These are phyloP conservation scores for Oropetium thomaeum DNA, from an alignment of 176 grass and related monocot species.

Conservation along the genomic window DNA sequence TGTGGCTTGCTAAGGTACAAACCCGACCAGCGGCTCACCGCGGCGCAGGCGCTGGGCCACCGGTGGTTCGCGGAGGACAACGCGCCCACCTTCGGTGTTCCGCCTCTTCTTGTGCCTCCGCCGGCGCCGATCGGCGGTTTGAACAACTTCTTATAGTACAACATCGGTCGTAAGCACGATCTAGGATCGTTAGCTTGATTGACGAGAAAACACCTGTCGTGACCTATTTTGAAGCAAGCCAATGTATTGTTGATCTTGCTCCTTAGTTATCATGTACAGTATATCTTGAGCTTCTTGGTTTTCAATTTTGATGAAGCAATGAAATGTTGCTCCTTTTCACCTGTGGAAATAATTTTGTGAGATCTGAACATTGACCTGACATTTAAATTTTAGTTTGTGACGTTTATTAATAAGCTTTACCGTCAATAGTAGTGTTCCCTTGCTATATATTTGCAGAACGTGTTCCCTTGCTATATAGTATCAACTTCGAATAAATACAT, in stretches of 20 bases:
- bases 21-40: neutral
- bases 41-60: neutral
- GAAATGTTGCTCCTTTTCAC: neutral
- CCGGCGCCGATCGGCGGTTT: neutral
- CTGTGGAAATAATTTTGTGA: neutral
- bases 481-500: too few relatives aligned
- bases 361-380: neutral
- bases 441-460: too few relatives aligned
- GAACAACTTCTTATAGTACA: neutral
- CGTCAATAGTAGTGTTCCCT: too few relatives aligned
- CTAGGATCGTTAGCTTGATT: neutral
- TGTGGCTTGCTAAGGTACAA: constrained; percentile 36
- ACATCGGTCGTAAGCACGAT: neutral
- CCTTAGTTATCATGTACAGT: neutral
- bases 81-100: neutral
- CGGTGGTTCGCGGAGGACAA: constrained; percentile 12
- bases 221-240: neutral
- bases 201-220: neutral
- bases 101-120: neutral
- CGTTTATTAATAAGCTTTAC: too few relatives aligned
- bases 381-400: too few relatives aligned
- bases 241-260: neutral
- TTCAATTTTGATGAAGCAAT: neutral
- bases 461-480: too few relatives aligned
- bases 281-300: neutral